Evolutionary conservation across 805 yeast species (phyloP).

Genomic region (Yamadazyma nakazawae): DNA sequence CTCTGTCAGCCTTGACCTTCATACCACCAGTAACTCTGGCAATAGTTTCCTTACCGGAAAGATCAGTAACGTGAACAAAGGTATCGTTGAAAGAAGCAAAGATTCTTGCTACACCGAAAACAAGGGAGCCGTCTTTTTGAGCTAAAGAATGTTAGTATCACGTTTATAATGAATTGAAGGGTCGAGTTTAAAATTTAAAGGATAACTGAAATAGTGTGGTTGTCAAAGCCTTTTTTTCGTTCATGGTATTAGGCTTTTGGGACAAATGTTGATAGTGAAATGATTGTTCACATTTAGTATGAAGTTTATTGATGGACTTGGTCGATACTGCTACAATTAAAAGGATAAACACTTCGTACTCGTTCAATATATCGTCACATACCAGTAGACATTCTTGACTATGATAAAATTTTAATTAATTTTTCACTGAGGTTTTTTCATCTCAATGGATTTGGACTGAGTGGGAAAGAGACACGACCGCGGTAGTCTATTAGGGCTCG

Average conservation of each 20-base stretch:
- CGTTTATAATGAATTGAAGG: not conserved
- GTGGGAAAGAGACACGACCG: not conserved
- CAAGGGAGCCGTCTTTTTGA: conserved; percentile 84
- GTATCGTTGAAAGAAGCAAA: conserved; percentile 99
- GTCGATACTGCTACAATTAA: not conserved
- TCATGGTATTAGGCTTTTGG: no score
- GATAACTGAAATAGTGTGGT: not conserved
- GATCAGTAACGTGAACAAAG: conserved; percentile 98
- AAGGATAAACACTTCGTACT: not conserved
- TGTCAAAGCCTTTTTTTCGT: no score
- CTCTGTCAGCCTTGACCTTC: conserved; percentile 99
- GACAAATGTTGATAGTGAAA: no score
- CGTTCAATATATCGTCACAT: conserved; percentile 17
- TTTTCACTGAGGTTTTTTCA: conserved; percentile 13
- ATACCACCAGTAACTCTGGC: conserved; percentile 99
- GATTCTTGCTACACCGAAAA: conserved; percentile 99
- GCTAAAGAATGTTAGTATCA: conserved; percentile 20
- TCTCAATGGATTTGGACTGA: not conserved
- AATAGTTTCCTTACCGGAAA: conserved; percentile 99
- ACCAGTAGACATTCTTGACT: conserved; percentile 34
- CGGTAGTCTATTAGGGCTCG: conserved; percentile 3
- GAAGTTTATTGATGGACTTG: no score
- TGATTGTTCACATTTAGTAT: no score
- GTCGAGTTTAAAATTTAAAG: not conserved
- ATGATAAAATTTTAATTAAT: conserved; percentile 14